Base-by-base conservation (phyloP, 2,329 filamentous ascomycete species). In the Penicillium nordicum region DNA sequence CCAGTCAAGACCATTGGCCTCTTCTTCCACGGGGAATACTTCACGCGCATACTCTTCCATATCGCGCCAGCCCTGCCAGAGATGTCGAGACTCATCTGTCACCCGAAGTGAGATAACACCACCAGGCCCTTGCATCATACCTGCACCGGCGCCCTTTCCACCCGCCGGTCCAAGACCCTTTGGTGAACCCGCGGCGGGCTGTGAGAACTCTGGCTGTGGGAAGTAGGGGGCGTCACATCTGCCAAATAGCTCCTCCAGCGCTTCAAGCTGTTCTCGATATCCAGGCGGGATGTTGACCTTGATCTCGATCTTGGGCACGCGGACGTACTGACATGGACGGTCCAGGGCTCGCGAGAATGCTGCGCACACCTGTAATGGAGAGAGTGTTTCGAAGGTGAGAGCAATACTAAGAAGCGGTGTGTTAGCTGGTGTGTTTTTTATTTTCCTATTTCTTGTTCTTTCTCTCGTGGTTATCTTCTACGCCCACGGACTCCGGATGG, bases 21-120 rank as follows among this genome's bases (percentile, higher is more conserved):
- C 88, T 76, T 99, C 94, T 74, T 99, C 94, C 12, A 97, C 82
- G 0, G 91, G 90, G 67, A 97, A 97, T 29, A 95, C 92, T 72
- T 97, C 94, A 47, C 89, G 83, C 1, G 93, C 93, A 72, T 97
- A 99, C 74, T 97, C 94, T 71, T 97, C 92, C 64, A 97, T 83
- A 30, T 90, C 89, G 53, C 94, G 83, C 63, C 91, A 91, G 4
- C 92, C 94, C 70, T 96, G 90, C 94, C 94, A 97, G 25, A 99
- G 78, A 65, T 88, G 83, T 59, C 93, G 79, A 1, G 92, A 90
- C 63, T 91, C 86, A 9, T 83, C 81, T 0, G 92, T 91, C 62
- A 89, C 89, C 62, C 82, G 84, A 76, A 70, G 86, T 84, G 55
- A 90, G 76, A 76, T 65, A 8, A 76, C 69, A 79, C 82, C 73